Evolutionary conservation across 257 asterid genomes (phyloP), one percentile per base, ranked within the genome.

Genomic region (Anisodus tanguticus): DNA sequence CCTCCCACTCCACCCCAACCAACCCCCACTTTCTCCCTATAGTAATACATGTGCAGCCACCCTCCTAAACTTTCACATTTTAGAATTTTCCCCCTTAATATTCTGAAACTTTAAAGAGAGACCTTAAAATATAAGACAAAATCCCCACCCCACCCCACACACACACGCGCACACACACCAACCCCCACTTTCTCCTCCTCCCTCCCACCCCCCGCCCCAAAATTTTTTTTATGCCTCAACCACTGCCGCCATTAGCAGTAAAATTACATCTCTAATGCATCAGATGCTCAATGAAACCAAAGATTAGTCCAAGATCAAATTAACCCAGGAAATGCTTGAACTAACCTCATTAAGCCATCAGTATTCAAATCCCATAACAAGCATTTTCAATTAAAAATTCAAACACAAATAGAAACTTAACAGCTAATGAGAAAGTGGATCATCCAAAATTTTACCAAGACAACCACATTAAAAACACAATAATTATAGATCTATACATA

Each of bases 221-320:
- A 70, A 43, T n/a, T n/a, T n/a, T n/a, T n/a, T 1, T 31, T 41
- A 8, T 70, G 16, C 35, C 55, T 70, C 55, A 43, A 15, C 78
- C 55, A 39, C 78, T 31, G 26, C 35, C 8, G 6, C 53, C 15
- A 4, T 41, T 70, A 17, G 19, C 55, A 41, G 2, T 9, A 41
- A 70, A 69, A 39, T 45, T n/a, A 70, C 17, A 70, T 41, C 54
- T 16, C 55, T 4, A 70, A 69, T 76, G 41, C 82, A 69, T 69
- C 59, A 70, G 16, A 68, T 37, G 47, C 43, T 51, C 51, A 58
- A 79, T 58, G 3, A 0, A 22, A 39, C 12, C 31, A 59, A 41
- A 47, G 4, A 41, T 17, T 16, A 70, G 55, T 41, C 9, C 55
- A 70, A 69, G 54, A 69, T 69, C 35, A 69, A 17, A 41, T 16